phyloP scores from a whole-genome alignment of 257 asterid genomes.

The Solanum etuberosum region DNA sequence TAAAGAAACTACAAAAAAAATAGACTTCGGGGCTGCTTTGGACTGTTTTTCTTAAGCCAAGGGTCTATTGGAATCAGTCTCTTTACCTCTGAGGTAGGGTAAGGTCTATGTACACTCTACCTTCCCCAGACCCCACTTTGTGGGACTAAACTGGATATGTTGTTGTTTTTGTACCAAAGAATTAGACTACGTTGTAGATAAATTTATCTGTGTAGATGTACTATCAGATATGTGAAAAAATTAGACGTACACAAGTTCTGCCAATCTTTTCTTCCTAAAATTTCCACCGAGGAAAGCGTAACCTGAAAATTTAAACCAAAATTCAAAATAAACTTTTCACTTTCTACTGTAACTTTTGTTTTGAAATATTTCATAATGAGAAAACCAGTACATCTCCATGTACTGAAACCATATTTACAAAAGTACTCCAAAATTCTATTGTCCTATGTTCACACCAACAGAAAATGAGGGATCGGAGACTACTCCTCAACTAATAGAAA shows the following conservation, averaged over 20 bases:
- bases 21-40: not conserved
- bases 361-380: no score
- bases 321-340: no score
- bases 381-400: no score
- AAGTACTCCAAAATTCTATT: no score
- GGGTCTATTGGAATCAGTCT: not conserved
- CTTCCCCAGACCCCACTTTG: not conserved
- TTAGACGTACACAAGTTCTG: not conserved
- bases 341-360: not conserved
- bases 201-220: not conserved
- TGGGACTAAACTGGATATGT: not conserved
- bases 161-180: not conserved
- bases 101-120: not conserved
- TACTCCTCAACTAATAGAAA: no score
- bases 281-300: not conserved
- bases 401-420: no score
- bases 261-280: not conserved
- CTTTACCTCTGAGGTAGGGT: not conserved
- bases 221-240: not conserved
- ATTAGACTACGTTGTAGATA: not conserved
- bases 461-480: no score
- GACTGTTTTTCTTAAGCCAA: not conserved
- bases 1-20: not conserved
- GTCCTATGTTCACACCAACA: no score
- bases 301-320: no score